phyloP scores from a whole-genome alignment of 192 early-diverging fungal species.

The Haplosporangium gracile region DNA sequence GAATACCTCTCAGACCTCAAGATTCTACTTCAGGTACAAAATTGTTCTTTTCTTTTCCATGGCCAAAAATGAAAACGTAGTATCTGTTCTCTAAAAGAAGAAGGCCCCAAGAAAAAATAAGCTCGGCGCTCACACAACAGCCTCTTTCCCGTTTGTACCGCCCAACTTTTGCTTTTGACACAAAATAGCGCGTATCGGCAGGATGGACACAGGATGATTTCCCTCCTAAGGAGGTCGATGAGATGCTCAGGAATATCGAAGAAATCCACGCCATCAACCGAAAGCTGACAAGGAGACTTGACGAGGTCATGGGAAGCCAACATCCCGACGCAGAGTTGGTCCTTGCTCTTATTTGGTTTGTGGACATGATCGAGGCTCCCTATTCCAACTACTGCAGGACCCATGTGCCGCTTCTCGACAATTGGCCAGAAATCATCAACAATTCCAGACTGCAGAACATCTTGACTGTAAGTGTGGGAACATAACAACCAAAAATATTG shows the following conservation, averaged over 20 bases:
- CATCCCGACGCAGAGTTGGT: conserved; percentile 4
- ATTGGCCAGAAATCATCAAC: conserved; percentile 60
- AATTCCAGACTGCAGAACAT: conserved; percentile 56
- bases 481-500: background rate
- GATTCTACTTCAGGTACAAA: conserved; percentile 61
- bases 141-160: background rate
- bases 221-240: conserved; percentile 62
- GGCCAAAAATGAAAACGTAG: background rate
- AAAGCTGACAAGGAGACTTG: conserved; percentile 44
- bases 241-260: conserved; percentile 58
- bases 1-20: conserved; percentile 62
- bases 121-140: conserved; percentile 1
- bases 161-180: background rate
- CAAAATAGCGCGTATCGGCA: conserved; percentile 60
- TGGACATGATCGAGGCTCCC: conserved; percentile 66
- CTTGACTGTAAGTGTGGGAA: conserved; percentile 52
- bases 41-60: background rate
- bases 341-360: conserved; percentile 31
- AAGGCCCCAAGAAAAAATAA: background rate
- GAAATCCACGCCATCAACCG: conserved; percentile 61
- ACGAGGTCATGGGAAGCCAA: conserved; percentile 11
- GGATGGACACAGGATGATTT: conserved; percentile 63
- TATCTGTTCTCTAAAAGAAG: background rate
- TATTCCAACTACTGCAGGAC: conserved; percentile 67
- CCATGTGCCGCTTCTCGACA: conserved; percentile 60